Conservation (phyloP, 2,329 filamentous ascomycete species). For the Ceratocystis cubensis region DNA sequence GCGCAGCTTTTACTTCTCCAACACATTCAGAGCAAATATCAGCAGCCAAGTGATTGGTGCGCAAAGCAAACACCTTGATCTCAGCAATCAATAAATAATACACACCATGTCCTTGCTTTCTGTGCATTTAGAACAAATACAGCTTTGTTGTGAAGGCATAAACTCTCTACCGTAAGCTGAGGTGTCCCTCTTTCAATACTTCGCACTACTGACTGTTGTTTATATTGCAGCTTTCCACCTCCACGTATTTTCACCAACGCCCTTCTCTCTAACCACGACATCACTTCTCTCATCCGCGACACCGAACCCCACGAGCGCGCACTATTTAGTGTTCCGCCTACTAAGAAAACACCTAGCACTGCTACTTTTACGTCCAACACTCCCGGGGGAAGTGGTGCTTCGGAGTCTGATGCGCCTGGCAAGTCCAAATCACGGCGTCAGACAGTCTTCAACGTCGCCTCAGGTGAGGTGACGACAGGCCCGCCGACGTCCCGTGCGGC, state of each 20-base stretch:
- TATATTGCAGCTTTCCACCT: slow-evolving; percentile 57
- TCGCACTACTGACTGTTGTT: slow-evolving; percentile 18
- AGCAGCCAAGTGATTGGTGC: too few relatives aligned
- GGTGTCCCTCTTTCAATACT: not conserved
- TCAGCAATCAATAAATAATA: not conserved
- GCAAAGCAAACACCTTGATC: not conserved
- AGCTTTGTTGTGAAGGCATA: slow-evolving; percentile 63
- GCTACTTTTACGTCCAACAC: slow-evolving; percentile 25
- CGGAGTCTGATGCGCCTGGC: slow-evolving; percentile 29
- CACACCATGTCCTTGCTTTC: slow-evolving; percentile 53
- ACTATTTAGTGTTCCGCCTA: slow-evolving; percentile 76
- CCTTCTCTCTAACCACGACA: slow-evolving; percentile 75
- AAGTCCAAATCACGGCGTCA: slow-evolving; percentile 37
- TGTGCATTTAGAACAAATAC: slow-evolving; percentile 64
- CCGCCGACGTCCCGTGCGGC: slow-evolving; percentile 36
- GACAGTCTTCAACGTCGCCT: slow-evolving; percentile 54
- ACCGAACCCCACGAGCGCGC: slow-evolving; percentile 90
- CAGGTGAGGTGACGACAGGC: slow-evolving; percentile 48
- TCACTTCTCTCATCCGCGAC: slow-evolving; percentile 86
- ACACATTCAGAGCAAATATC: too few relatives aligned
- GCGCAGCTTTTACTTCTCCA: too few relatives aligned
- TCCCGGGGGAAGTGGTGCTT: slow-evolving; percentile 28
- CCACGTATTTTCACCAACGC: slow-evolving; percentile 96
- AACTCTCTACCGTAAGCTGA: slow-evolving; percentile 54
- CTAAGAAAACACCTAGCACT: slow-evolving; percentile 31